Base-by-base conservation (phyloP, 768 basidiomycete species). In the Mycena latifolia region DNA sequence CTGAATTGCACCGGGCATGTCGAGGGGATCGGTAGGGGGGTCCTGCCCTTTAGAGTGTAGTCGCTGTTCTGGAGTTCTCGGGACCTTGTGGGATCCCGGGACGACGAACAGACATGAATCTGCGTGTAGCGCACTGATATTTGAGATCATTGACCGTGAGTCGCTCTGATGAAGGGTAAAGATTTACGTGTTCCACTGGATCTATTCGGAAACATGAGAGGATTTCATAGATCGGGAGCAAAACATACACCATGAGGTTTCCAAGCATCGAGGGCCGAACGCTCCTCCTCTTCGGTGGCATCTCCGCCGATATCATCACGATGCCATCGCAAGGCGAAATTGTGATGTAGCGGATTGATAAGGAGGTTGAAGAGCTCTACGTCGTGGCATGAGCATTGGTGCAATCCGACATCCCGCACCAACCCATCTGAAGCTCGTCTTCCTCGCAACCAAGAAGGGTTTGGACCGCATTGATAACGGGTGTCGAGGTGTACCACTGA, bases 101-200 rank as follows among this genome's bases (percentile, higher is more conserved):
- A 93, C 90, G 55, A 93, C 77, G 72, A 83, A 91, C 1, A 94
- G 85, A 73, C 90, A 93, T 0, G 83, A 80, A 68, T 93, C 92
- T 43, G 83, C 80, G 67, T 89, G 89, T 31, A 94, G 78, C 0
- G 91, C 92, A 0, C 91, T 92, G 70, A n/a, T 18, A 48, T 27
- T 55, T n/a, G 17, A 35, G 33, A 62, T 43, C 20, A 35, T 48
- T 11, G 39, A 20, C 11, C 2, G 28, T 7, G 11, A 12, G 24
- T 27, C 22, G 33, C 28, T 10, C 10, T 14, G 20, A 31, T 50
- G 18, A 45, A 45, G 28, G 29, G 20, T 14, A n/a, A 29, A 43
- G 9, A 78, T 88, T 58, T 79, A 92, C 91, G 91, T 88, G 71
- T 93, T 94, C 92, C 92, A 94, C 77, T 94, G 92, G 0, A 92